Evolutionary conservation across 1,284 basidiomycete genomes (phyloP).

Genomic region (Malassezia caprae): DNA sequence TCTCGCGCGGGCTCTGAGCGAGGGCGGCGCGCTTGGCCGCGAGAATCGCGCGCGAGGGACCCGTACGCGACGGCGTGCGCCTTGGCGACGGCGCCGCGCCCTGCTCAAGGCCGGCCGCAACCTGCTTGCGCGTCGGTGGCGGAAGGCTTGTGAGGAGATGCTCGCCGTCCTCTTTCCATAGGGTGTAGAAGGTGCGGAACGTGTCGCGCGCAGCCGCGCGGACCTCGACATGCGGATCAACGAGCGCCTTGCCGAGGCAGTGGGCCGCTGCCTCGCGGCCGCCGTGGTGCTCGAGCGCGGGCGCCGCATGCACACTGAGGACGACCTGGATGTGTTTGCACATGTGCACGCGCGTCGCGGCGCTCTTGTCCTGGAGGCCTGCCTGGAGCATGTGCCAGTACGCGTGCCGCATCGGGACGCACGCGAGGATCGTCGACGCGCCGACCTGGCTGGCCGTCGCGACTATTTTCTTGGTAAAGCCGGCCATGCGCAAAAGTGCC

Average conservation of each 20-base stretch:
- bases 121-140: conserved; percentile 61
- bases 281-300: conserved; percentile 50
- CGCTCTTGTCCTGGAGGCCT: conserved; percentile 70
- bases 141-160: conserved; percentile 64
- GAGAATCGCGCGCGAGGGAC: conserved; percentile 32
- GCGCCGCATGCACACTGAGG: conserved; percentile 41
- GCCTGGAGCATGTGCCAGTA: conserved; percentile 65
- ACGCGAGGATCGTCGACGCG: conserved; percentile 60
- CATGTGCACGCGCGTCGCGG: conserved; percentile 65
- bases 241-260: conserved; percentile 61
- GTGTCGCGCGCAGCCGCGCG: conserved; percentile 62
- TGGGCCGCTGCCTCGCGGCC: conserved; percentile 56
- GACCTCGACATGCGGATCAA: conserved; percentile 70
- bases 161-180: conserved; percentile 64
- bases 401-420: conserved; percentile 62
- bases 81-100: conserved; percentile 45
- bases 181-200: conserved; percentile 69
- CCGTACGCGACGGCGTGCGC: conserved; percentile 18
- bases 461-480: conserved; percentile 87
- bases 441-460: conserved; percentile 74
- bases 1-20: conserved; percentile 10
- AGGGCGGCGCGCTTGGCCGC: conserved; percentile 43
- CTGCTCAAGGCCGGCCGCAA: conserved; percentile 63
- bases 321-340: conserved; percentile 45
- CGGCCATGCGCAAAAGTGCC: conserved; percentile 73